These are phyloP conservation scores for Quercus rubra DNA, from an alignment of 306 rosid species.

Conservation along the genomic window DNA sequence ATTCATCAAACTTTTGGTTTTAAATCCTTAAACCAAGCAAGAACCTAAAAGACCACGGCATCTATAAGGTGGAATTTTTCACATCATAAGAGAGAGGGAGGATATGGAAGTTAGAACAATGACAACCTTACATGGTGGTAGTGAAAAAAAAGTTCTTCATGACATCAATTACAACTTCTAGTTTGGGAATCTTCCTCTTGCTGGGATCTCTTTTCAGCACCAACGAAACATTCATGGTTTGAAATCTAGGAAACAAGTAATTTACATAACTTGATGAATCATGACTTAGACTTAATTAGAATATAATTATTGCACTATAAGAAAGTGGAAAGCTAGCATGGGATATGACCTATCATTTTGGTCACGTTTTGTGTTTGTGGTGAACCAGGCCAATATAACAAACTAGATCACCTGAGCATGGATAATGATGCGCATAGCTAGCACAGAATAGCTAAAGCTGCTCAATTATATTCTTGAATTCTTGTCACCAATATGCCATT, in stretches of 20 bases:
- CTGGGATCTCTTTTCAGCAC: neutral
- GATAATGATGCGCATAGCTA: neutral
- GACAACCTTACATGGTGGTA: neutral
- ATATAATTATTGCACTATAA: neutral
- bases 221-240: neutral
- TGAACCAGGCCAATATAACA: no score
- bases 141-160: neutral
- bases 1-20: no score
- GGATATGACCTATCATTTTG: neutral
- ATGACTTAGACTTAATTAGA: neutral
- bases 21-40: no score
- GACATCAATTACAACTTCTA: neutral
- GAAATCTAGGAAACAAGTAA: neutral
- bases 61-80: neutral
- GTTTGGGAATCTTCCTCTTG: neutral
- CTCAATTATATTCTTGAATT: neutral
- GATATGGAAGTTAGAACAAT: neutral
- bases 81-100: neutral
- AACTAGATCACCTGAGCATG: neutral
- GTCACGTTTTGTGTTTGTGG: neutral
- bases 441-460: neutral
- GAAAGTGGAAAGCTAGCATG: neutral
- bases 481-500: neutral
- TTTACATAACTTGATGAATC: neutral
- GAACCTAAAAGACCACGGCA: no score